Percentiles rank a stretch among this genome's conserved stretches.
Conservation (phyloP, 2,329 filamentous ascomycete species). For the Arthrinium phaeospermum region DNA sequence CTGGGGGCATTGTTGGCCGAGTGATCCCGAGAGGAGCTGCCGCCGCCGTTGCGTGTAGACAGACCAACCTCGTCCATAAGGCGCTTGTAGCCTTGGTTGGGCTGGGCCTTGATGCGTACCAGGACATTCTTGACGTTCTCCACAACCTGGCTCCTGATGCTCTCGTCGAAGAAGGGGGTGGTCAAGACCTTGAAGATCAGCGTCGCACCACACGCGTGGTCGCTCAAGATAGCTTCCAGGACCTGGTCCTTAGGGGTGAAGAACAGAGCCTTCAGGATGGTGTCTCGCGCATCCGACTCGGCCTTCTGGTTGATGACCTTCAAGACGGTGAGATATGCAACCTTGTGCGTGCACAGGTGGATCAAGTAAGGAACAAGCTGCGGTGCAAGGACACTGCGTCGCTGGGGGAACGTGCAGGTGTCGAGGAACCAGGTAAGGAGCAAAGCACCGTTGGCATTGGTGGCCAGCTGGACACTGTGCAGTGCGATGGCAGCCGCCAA, state of each 20-base stretch:
- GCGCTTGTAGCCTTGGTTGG: constrained; percentile 95
- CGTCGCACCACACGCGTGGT: constrained; percentile 90
- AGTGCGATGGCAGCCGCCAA: constrained; percentile 94
- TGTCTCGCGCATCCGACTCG: constrained; percentile 89
- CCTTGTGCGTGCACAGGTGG: constrained; percentile 97
- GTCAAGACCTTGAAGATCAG: constrained; percentile 98
- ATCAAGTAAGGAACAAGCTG: constrained; percentile 91
- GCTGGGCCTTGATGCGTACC: constrained; percentile 87
- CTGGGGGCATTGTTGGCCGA: constrained; percentile 50
- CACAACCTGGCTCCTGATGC: constrained; percentile 83
- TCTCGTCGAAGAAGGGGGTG: constrained; percentile 95
- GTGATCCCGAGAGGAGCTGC: constrained; percentile 52
- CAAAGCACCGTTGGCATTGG: constrained; percentile 92
- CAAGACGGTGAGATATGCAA: constrained; percentile 93
- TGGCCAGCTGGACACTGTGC: constrained; percentile 94
- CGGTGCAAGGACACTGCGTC: constrained; percentile 89
- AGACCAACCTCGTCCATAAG: constrained; percentile 98
- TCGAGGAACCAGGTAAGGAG: constrained; percentile 97
- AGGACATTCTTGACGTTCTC: constrained; percentile 92
- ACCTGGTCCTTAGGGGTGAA: constrained; percentile 87
- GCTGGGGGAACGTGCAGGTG: constrained; percentile 92
- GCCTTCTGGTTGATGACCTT: constrained; percentile 99
- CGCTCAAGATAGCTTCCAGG: constrained; percentile 86
- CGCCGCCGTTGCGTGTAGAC: constrained; percentile 64
- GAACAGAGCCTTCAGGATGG: constrained; percentile 88